Base-by-base conservation (phyloP, 495 filamentous ascomycete species). In the Talaromyces thailandensis region DNA sequence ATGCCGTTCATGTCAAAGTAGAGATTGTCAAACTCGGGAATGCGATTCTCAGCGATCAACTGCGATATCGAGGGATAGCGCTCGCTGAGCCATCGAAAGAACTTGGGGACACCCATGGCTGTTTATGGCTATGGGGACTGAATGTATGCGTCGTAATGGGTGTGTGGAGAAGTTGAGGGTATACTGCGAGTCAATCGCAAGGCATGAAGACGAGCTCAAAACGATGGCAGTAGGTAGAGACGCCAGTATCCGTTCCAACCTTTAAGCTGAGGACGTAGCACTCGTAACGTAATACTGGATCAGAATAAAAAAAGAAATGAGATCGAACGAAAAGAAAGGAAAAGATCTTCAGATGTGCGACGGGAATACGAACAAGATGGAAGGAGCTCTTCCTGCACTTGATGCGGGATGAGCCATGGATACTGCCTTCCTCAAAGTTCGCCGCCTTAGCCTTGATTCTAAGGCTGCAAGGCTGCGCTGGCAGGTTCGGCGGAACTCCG, bases 1-100 rank as follows among this genome's bases (percentile, higher is more conserved):
- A 99, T 99, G 64, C 94, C 95, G 73, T 99, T 98, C 95, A 98
- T 97, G 68, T 98, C 94, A 66, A 96, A 82, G 74, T 98, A 99
- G 62, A 99, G 84, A 73, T 90, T 94, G 75, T 99, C 95, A 75
- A 99, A 99, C 73, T 99, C 95, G 32, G 95, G 95, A 74, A 99
- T 99, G 62, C 94, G 89, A 76, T 96, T 99, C 80, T 99, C 95
- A 60, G 92, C 93, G 73, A 99, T 98, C 65, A 99, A 82, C 84
- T 96, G 92, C 40, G 94, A 98, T 74, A 99, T 99, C 61, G 95
- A 86, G 29, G 95, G 95, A 83, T 99, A 99, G 69, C 95, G 89
- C 86, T 99, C 95, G 50, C 91, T 96, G 82, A 98, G 87, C 93
- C 93, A 97, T 79, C 93, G 76, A 71, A 88, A 89, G 75, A 89